A percentile compares a stretch with the other conserved stretches of the same genome.
Conservation (phyloP, 164 flowering plant genomes). For the Tetrastigma voinierianum region DNA sequence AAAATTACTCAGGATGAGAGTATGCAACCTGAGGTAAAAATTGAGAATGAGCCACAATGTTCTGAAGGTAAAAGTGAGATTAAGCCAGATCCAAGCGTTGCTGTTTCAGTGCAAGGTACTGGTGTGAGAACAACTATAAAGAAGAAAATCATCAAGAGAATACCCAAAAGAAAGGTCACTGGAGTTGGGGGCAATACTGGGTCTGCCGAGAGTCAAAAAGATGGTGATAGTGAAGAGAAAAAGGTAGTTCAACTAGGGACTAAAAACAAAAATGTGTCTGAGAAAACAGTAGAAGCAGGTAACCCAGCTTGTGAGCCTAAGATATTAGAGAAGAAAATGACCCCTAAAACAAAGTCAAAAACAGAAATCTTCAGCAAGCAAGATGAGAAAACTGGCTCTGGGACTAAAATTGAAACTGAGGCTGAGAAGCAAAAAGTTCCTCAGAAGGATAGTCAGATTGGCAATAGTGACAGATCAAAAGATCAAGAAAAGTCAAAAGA, state of each 20-base stretch:
- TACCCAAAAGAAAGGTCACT: conserved; percentile 47
- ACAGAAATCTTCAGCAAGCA: conserved; percentile 21
- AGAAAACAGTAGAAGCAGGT: conserved; percentile 20
- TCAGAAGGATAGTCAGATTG: conserved; percentile 33
- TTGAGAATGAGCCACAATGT: conserved; percentile 23
- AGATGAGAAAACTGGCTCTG: conserved; percentile 30
- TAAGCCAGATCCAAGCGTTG: conserved; percentile 27
- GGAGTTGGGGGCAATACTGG: conserved; percentile 15
- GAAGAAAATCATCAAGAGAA: conserved; percentile 67
- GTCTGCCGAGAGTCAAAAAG: conserved; percentile 24
- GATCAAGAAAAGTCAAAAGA: conserved; percentile 40
- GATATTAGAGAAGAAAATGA: conserved; percentile 26
- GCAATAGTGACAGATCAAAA: conserved; percentile 28
- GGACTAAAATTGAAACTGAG: conserved; percentile 20
- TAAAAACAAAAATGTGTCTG: conserved; percentile 18
- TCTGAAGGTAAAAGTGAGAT: conserved; percentile 34
- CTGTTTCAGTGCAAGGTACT: conserved; percentile 27
- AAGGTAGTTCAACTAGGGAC: conserved; percentile 20
- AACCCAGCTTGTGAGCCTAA: conserved; percentile 19
- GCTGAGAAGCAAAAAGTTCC: conserved; percentile 30
- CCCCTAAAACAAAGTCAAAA: conserved; percentile 19
- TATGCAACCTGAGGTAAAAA: conserved; percentile 25
- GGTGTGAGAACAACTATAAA: conserved; percentile 43
- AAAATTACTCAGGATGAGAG: conserved; percentile 15
- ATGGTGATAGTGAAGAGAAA: conserved; percentile 22